These are phyloP conservation scores for Colletotrichum coccodes DNA, from an alignment of 2,329 filamentous ascomycete genomes.

Conservation along the genomic window DNA sequence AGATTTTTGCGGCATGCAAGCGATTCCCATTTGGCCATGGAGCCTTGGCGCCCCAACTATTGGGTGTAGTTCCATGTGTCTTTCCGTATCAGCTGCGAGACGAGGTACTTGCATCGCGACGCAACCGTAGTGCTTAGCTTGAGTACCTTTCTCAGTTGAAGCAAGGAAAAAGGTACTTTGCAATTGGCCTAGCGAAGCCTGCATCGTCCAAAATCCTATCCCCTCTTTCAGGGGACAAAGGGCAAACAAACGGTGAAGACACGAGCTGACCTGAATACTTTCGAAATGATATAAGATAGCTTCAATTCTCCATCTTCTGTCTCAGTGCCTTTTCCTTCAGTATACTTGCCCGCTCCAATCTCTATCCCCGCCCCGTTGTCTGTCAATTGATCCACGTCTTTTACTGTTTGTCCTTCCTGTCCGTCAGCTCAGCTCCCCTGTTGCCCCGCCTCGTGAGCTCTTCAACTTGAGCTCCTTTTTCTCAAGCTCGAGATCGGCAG, in stretches of 20 bases:
- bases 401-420: not conserved
- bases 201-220: not conserved
- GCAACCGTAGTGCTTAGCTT: not conserved
- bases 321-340: not conserved
- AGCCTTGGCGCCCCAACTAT: not conserved
- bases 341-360: too few relatives aligned
- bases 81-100: not conserved
- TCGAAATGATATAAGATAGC: slow-evolving; percentile 25
- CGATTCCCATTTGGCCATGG: not conserved
- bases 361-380: not conserved
- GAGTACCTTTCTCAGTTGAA: not conserved
- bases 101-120: not conserved
- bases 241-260: not conserved
- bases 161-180: not conserved
- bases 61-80: not conserved
- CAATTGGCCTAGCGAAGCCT: not conserved
- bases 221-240: not conserved
- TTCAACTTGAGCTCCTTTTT: not conserved
- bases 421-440: not conserved
- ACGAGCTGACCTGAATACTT: not conserved
- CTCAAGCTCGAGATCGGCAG: not conserved
- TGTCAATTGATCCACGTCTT: not conserved
- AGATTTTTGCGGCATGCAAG: not conserved
- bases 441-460: not conserved
- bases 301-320: not conserved